Evolutionary conservation across 116 monocot species (phyloP).

Genomic region (Posidonia oceanica): DNA sequence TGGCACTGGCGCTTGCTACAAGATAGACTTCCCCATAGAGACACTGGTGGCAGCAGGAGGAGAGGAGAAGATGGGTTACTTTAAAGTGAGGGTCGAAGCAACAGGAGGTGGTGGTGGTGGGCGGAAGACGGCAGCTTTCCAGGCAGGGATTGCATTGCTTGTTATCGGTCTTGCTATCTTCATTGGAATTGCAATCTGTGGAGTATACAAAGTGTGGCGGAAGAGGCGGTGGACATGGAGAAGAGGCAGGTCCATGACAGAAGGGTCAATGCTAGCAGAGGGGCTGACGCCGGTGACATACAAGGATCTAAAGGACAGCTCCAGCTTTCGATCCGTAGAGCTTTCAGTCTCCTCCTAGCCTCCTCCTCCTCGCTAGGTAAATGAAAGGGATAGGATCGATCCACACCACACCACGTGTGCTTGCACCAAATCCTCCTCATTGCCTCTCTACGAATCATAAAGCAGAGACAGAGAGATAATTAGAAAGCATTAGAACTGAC

Average conservation of each 20-base stretch:
- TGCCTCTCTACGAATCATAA: too few relatives aligned
- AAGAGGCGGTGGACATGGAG: background rate
- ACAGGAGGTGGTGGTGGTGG: too few relatives aligned
- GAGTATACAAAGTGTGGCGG: conserved; percentile 23
- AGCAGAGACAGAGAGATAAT: too few relatives aligned
- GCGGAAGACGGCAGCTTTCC: background rate
- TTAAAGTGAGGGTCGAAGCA: conserved; percentile 39
- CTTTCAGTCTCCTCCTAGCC: conserved; percentile 28
- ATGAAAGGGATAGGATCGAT: too few relatives aligned
- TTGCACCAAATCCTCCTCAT: too few relatives aligned
- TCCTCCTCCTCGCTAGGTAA: background rate
- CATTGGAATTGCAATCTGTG: conserved; percentile 2
- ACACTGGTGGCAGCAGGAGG: conserved; percentile 36
- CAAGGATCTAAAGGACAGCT: conserved; percentile 28
- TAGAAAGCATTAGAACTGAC: too few relatives aligned
- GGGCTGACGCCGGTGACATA: conserved; percentile 35
- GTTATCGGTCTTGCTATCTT: background rate
- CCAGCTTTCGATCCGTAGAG: conserved; percentile 44
- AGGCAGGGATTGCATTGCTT: background rate
- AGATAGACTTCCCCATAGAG: conserved; percentile 54
- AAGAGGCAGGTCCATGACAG: background rate
- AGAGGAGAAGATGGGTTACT: conserved; percentile 49
- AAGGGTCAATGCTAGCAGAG: conserved; percentile 11
- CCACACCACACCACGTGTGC: too few relatives aligned
- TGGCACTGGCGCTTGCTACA: conserved; percentile 44